Conservation (phyloP, 768 basidiomycete genomes). For the Hygrocybe punicea region DNA sequence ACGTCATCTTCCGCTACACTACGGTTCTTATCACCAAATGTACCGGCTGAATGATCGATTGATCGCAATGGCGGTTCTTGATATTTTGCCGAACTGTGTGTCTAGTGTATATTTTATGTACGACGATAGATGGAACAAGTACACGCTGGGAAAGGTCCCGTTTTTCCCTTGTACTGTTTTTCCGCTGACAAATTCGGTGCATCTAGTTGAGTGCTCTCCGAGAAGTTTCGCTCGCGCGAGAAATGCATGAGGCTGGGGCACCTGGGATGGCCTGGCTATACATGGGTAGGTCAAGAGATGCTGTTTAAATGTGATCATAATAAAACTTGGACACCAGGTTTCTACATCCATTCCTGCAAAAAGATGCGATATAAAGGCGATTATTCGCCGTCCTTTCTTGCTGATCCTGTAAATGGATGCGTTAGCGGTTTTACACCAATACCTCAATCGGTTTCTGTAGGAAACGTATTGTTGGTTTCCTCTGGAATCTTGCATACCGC, state of each 20-base stretch:
- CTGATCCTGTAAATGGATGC: conserved; percentile 65
- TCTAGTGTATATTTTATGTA: conserved; percentile 89
- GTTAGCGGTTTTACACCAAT: neutral
- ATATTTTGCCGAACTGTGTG: conserved; percentile 84
- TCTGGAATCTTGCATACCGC: conserved; percentile 51
- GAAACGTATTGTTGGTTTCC: conserved; percentile 78
- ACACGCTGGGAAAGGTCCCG: conserved; percentile 73
- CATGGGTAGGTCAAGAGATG: conserved; percentile 60
- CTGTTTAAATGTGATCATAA: neutral
- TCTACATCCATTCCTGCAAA: conserved; percentile 84
- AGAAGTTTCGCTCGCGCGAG: conserved; percentile 70
- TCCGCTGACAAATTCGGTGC: neutral
- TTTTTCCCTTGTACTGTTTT: neutral
- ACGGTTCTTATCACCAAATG: conserved; percentile 91
- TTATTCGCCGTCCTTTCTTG: conserved; percentile 81
- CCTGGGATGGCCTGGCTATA: conserved; percentile 66
- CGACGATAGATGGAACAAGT: conserved; percentile 61
- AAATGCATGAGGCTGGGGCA: conserved; percentile 71
- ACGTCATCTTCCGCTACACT: conserved; percentile 62
- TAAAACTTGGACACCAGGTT: conserved; percentile 50
- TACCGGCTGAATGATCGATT: conserved; percentile 80
- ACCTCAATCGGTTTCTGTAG: conserved; percentile 34
- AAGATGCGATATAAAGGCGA: conserved; percentile 99
- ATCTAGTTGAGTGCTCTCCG: conserved; percentile 77
- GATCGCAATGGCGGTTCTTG: conserved; percentile 83